Evolutionary conservation across 176 grass and related monocot genomes (phyloP), one percentile per base, ranked within the genome.

Genomic region (Triticum urartu): DNA sequence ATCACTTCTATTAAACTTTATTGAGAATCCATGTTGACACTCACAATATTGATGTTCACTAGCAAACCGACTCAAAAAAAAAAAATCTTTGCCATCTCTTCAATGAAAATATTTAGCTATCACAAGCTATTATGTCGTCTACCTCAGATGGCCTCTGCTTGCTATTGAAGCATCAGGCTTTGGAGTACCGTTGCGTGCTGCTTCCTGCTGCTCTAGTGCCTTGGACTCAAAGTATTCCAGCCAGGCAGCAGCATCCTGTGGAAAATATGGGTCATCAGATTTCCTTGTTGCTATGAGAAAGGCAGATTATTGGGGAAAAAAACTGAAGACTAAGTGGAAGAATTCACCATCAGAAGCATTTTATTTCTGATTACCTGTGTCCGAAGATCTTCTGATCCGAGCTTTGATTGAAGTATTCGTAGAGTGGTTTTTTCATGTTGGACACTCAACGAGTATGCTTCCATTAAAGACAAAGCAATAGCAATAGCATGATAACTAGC

Each of bases 101-200:
- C n/a, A 83, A 73, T 75, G 66, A 75, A 87, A 79, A 83, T 47
- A 90, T 48, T 12, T 87, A 4, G 17, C 15, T 9, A 86, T 26
- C 24, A 59, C 30, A 83, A 83, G 56, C 32, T 75, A 81, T 63
- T 69, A 80, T 68, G 61, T 76, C 48, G 84, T 83, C 43, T 92
- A 98, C 97, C 97, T 98, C 52, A 98, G 84, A 85, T 98, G 97
- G 45, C 97, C 97, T 95, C 93, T 92, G 92, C 94, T 98, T 75
- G 97, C 97, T 88, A 98, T 98, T 52, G 97, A 98, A 89, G 97
- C 94, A 88, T 98, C 97, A 83, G 97, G 97, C 90, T 98, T 98
- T 79, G 94, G 97, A 84, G 97, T 95, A 68, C 97, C 97, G 81
- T 98, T 98, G 40, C 94, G 90, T 90, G 97, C 97, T 85, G 94